These are phyloP conservation scores for Trichosanthes cucumerina DNA, from an alignment of 306 rosid species.

Conservation along the genomic window DNA sequence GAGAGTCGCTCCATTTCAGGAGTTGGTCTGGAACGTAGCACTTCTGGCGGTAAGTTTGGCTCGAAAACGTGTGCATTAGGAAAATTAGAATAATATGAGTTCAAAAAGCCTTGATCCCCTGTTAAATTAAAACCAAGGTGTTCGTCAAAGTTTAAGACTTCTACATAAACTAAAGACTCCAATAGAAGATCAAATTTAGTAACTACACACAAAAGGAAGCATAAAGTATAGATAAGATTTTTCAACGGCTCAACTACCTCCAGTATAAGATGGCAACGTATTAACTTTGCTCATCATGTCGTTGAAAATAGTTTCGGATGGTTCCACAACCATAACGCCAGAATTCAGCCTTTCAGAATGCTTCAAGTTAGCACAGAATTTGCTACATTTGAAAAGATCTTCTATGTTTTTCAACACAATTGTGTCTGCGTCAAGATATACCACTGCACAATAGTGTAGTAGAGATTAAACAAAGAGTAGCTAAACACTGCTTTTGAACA, in stretches of 20 bases:
- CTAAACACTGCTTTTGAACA: background rate
- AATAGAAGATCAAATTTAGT: background rate
- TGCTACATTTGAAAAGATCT: conserved; percentile 86
- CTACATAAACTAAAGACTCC: background rate
- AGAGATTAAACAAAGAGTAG: background rate
- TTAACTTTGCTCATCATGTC: conserved; percentile 85
- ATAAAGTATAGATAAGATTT: background rate
- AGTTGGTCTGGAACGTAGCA: conserved; percentile 47
- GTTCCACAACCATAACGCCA: conserved; percentile 96
- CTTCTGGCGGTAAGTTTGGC: conserved; percentile 49
- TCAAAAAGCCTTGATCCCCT: conserved; percentile 99
- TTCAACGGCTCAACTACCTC: conserved; percentile 39
- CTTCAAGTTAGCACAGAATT: conserved; percentile 96
- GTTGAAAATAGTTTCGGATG: conserved; percentile 62
- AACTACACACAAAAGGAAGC: background rate
- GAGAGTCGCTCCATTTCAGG: conserved; percentile 96
- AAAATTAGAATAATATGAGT: conserved; percentile 80
- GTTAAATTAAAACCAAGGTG: conserved; percentile 13
- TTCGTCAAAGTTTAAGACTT: background rate
- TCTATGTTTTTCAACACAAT: conserved; percentile 76
- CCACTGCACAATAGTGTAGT: conserved; percentile 53
- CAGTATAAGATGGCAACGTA: conserved; percentile 73
- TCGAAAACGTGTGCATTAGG: conserved; percentile 90
- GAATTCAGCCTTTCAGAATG: conserved; percentile 98
- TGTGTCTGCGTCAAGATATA: conserved; percentile 95